Evolutionary conservation across 2,329 filamentous ascomycete genomes (phyloP), one percentile per base, ranked within the genome.

Genomic region (Ascochyta rabiei): DNA sequence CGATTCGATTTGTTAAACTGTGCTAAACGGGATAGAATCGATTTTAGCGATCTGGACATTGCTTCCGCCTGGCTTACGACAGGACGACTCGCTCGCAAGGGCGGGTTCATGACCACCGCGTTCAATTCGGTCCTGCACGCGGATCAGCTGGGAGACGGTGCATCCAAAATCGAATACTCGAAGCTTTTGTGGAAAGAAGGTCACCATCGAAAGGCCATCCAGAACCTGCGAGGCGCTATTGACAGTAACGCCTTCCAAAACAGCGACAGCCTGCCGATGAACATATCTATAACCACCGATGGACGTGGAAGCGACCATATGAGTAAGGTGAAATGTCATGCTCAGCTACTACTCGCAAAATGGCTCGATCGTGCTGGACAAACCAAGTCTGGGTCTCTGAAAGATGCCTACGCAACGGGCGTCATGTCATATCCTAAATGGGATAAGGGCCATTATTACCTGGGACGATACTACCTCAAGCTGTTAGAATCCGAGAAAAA

Each of bases 371-470:
- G 84, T 51, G 90, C 93, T n/a, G 95, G 95, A 5, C 93, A 98
- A 73, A 96, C 92, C 1, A 90, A 96, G 67, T 90, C 91, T 4
- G 84, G 86, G 39, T 86, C 90, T 4, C 83, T 98, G 60, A 90
- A 91, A 69, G 69, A 72, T 18, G 68, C 71, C 23, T 99, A 97
- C 67, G 88, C 92, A 59, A 85, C 89, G 62, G 93, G 93, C 1
- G 85, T 89, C n/a, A 87, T 84, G 69, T 86, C 85, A 2, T 79
- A 74, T 59, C 77, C 81, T 5, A 86, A 86, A 46, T 99, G 93
- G 93, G 95, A 99, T 72, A 98, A 97, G 75, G 93, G 91, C 0
- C 93, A 98, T 71, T 99, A 98, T 73, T 96, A 97, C 73, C 84
- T 99, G 9, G 95, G 95, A 5, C 91, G 93, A 41, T 92, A 98